These are phyloP conservation scores for Kurtzmaniella cleridarum DNA, from an alignment of 805 yeast genomes.

Conservation along the genomic window DNA sequence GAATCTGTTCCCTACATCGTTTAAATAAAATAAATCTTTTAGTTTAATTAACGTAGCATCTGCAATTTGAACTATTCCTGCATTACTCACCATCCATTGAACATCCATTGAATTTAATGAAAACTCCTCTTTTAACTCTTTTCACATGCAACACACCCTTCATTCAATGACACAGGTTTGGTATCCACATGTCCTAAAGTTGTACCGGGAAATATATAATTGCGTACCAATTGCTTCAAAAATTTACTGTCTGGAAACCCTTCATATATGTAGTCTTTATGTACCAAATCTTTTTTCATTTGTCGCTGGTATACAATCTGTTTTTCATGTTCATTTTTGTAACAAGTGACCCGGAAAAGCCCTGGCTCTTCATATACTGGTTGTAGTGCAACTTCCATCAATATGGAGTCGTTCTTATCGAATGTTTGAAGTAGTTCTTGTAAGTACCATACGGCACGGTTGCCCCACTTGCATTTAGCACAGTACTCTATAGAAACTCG, in stretches of 20 bases:
- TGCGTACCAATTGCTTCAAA: constrained; percentile 62
- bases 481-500: constrained; percentile 69
- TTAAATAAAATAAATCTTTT: no score
- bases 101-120: no score
- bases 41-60: no score
- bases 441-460: constrained; percentile 81
- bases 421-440: constrained; percentile 86
- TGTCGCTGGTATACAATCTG: constrained; percentile 45
- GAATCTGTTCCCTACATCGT: no score
- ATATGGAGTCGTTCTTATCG: constrained; percentile 31
- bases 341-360: constrained; percentile 15
- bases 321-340: constrained; percentile 1
- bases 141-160: no score
- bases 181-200: constrained; percentile 62
- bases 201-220: constrained; percentile 48
- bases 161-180: no score
- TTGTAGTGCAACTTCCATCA: constrained; percentile 40
- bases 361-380: constrained; percentile 22
- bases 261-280: constrained; percentile 36
- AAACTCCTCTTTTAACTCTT: no score
- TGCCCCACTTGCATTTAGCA: constrained; percentile 82
- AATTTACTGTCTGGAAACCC: constrained; percentile 89
- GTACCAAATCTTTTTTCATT: constrained; percentile 32
- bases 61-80: no score
- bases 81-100: no score